Evolutionary conservation across 768 basidiomycete species (phyloP).

Genomic region (Rhodotorula kratochvilovae): DNA sequence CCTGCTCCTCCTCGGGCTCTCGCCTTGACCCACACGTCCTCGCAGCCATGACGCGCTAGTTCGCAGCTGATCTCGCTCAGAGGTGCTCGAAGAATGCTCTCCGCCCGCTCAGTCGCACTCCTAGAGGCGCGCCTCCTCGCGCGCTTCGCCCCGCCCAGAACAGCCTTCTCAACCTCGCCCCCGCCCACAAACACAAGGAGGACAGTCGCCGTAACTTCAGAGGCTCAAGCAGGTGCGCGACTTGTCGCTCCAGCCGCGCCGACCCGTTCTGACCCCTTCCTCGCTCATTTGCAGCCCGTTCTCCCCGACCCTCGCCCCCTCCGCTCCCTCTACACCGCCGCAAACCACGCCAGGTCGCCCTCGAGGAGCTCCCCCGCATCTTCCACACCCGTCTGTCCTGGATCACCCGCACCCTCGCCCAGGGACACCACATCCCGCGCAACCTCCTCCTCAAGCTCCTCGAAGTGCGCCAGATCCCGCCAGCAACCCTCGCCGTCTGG

Average conservation of each 20-base stretch:
- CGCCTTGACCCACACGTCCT: not conserved
- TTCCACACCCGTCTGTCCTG: conserved; percentile 21
- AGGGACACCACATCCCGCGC: conserved; percentile 14
- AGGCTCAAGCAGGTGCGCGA: not conserved
- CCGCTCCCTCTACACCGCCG: not conserved
- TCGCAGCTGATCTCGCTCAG: not conserved
- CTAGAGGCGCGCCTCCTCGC: not conserved
- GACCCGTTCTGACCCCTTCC: no score
- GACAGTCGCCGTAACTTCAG: not conserved
- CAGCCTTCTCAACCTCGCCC: conserved; percentile 9
- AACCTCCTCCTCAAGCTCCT: conserved; percentile 28
- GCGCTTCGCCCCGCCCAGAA: not conserved
- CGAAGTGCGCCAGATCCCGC: conserved; percentile 4
- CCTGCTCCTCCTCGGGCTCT: not conserved
- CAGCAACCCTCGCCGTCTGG: conserved; percentile 23
- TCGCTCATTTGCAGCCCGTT: not conserved
- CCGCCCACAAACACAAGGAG: not conserved
- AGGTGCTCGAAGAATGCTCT: not conserved
- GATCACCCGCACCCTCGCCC: conserved; percentile 18
- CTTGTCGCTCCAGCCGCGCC: not conserved
- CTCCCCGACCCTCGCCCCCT: conserved; percentile 7
- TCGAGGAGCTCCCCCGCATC: not conserved
- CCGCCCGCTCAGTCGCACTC: not conserved
- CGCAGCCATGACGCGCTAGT: not conserved
- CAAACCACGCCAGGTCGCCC: not conserved